Base-by-base conservation (phyloP, 257 asterid genomes). In the Buddleja alternifolia region DNA sequence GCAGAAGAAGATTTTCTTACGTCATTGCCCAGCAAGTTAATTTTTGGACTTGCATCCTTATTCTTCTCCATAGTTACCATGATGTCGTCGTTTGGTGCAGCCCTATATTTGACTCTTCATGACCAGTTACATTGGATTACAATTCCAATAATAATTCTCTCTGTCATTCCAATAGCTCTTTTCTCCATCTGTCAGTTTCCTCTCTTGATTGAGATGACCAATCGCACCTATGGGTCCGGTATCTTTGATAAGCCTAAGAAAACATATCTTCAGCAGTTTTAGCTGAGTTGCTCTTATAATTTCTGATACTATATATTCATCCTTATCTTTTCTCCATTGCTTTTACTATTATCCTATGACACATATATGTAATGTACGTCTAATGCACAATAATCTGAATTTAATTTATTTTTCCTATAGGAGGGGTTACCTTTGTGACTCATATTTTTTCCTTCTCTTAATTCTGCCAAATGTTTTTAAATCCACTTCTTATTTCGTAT, bases 51-150 rank as follows among this genome's bases (percentile, higher is more conserved):
- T 0, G 12, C 60, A 5, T 55, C 64, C 61, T 21, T 75, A 65
- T 75, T 75, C 54, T 14, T 70, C 52, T 75, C 80, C 1, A 50
- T 75, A 2, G 70, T 58, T 11, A 70, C 73, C 2, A 70, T 75
- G 80, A 48, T 75, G 70, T 11, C 69, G 1, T 75, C 76, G 7
- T 75, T 75, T 50, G 73, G 76, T 6, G 45, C 80, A 2, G 67
- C 80, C 1, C 16, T 75, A 4, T 75, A 70, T 44, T 10, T 75
- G 60, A 65, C 64, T 58, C 59, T 75, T n/a, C 76, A 51, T 29
- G 20, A 50, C 0, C 21, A 21, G 44, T 63, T 75, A 16, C 21
- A 64, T 29, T 75, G 80, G 80, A 52, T 75, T 15, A 44, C 62
- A 10, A 47, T 69, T 56, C 69, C 73, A 1, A 66, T 69, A 37